Percentiles rank a stretch among this genome's conserved stretches.
Evolutionary conservation across 768 basidiomycete species (phyloP).

Genomic region (Suillus lakei): DNA sequence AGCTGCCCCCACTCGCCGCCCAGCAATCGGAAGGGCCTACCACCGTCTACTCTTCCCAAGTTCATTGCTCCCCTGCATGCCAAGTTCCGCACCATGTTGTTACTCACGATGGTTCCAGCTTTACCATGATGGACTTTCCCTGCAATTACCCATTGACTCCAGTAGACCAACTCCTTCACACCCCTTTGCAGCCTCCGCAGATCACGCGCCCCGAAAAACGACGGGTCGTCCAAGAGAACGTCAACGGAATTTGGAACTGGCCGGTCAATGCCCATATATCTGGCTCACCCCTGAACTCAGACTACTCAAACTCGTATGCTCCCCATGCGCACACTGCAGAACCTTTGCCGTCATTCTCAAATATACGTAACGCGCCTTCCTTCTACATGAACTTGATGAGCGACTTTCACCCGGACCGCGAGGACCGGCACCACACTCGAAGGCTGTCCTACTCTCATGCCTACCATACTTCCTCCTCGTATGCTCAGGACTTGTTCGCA

Average conservation of each 20-base stretch:
- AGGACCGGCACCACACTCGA: constrained; percentile 18
- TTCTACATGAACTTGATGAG: neutral
- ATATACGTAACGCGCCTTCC: neutral
- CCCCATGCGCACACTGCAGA: neutral
- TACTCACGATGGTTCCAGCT: constrained; percentile 16
- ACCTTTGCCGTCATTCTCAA: too few species aligned
- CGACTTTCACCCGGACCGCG: constrained; percentile 10
- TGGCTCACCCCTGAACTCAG: constrained; percentile 9
- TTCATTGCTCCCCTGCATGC: constrained; percentile 18
- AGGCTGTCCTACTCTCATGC: constrained; percentile 13
- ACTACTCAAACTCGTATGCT: neutral
- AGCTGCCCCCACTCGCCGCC: constrained; percentile 26
- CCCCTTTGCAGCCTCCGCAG: constrained; percentile 30
- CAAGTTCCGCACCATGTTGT: constrained; percentile 21
- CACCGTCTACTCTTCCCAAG: constrained; percentile 14
- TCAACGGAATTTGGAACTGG: constrained; percentile 24
- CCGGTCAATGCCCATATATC: constrained; percentile 17
- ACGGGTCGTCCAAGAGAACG: constrained; percentile 6
- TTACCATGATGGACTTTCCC: constrained; percentile 10
- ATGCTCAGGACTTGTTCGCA: constrained; percentile 13
- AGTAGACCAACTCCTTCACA: constrained; percentile 34
- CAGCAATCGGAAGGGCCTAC: constrained; percentile 26
- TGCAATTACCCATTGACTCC: constrained; percentile 25
- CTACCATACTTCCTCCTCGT: neutral
- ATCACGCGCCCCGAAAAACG: constrained; percentile 21